Evolutionary conservation across 2,329 filamentous ascomycete genomes (phyloP).

Genomic region (Acrodontium crateriforme): DNA sequence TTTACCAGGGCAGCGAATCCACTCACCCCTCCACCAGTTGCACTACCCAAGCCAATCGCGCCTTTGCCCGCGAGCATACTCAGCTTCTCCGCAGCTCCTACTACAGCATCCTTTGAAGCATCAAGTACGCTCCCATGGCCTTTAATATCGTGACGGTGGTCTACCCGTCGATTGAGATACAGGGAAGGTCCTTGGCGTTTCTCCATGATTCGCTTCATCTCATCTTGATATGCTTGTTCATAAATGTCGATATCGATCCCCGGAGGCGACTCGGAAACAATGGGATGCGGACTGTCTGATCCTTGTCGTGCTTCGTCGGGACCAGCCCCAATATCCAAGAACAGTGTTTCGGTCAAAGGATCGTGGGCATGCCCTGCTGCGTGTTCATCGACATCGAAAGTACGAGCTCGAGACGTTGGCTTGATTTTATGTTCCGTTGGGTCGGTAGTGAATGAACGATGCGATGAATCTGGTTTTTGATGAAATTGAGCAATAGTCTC

Average conservation of each 20-base stretch:
- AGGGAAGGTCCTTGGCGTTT: constrained; percentile 37
- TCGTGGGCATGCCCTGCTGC: constrained; percentile 52
- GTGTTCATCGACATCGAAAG: constrained; percentile 17
- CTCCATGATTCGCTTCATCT: constrained; percentile 57
- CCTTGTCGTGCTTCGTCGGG: not conserved
- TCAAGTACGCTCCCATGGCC: constrained; percentile 15
- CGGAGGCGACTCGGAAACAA: constrained; percentile 73
- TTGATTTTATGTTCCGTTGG: not conserved
- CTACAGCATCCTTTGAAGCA: constrained; percentile 2
- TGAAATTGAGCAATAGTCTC: too few relatives aligned
- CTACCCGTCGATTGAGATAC: constrained; percentile 39
- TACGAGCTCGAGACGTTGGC: constrained; percentile 17
- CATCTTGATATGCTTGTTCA: constrained; percentile 71
- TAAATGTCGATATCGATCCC: constrained; percentile 80
- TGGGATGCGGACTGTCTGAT: constrained; percentile 3
- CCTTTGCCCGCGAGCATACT: not conserved
- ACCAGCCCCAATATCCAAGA: constrained; percentile 58
- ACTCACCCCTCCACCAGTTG: not conserved
- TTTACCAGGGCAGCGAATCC: not conserved
- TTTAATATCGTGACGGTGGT: constrained; percentile 28
- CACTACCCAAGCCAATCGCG: not conserved
- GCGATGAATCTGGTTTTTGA: constrained; percentile 1
- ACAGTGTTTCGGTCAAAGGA: constrained; percentile 49
- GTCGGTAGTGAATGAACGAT: not conserved
- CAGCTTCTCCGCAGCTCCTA: constrained; percentile 1